Evolutionary conservation across 2,329 filamentous ascomycete species (phyloP).

Genomic region (Pseudophaeomoniella oleicola): DNA sequence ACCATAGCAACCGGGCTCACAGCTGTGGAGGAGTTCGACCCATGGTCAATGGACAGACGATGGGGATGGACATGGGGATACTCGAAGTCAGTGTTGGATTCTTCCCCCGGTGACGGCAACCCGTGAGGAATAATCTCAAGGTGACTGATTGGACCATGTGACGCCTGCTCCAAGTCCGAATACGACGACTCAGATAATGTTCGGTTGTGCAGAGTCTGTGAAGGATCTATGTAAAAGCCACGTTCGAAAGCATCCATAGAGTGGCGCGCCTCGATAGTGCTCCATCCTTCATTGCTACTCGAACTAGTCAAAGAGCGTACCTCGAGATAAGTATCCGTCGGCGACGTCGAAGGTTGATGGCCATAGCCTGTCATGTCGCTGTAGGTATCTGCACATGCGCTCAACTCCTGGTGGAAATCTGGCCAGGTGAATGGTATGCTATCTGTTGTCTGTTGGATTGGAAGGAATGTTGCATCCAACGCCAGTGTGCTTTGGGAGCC

Average conservation of each 20-base stretch:
- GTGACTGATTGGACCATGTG: conserved; percentile 53
- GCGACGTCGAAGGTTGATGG: conserved; percentile 42
- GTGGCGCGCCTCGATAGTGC: conserved; percentile 60
- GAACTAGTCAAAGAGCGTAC: conserved; percentile 69
- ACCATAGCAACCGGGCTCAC: conserved; percentile 56
- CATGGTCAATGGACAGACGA: conserved; percentile 25
- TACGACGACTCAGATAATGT: conserved; percentile 75
- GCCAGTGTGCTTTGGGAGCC: conserved; percentile 45
- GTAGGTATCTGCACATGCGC: conserved; percentile 39
- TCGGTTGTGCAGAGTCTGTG: conserved; percentile 76
- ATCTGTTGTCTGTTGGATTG: conserved; percentile 39
- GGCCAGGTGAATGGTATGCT: conserved; percentile 60
- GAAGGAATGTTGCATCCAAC: conserved; percentile 48
- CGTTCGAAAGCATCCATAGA: conserved; percentile 54
- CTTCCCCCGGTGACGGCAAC: conserved; percentile 71
- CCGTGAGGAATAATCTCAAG: conserved; percentile 72
- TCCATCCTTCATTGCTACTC: conserved; percentile 78
- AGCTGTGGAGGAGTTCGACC: conserved; percentile 27
- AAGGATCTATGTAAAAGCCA: conserved; percentile 75
- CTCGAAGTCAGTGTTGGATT: conserved; percentile 51
- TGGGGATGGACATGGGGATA: conserved; percentile 24
- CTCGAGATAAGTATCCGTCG: conserved; percentile 69
- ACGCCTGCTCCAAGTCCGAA: conserved; percentile 50
- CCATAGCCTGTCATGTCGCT: conserved; percentile 25
- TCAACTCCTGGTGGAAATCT: conserved; percentile 60